Base-by-base conservation (phyloP, 2,329 filamentous ascomycete genomes). In the Hymenotorrendiella dingleyae region DNA sequence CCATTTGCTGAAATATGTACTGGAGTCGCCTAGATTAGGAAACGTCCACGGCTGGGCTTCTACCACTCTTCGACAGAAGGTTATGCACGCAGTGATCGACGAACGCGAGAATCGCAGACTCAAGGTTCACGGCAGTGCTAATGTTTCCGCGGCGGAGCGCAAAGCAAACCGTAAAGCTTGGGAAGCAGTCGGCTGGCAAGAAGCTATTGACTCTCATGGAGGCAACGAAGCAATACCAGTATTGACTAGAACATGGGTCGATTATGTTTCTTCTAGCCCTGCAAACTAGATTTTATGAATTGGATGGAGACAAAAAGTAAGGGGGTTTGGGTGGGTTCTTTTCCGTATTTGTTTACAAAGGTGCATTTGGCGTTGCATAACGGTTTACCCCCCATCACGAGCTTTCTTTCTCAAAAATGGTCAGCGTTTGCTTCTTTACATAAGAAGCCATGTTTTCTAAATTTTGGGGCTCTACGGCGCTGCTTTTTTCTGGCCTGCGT, bases 21-120 rank as follows among this genome's bases (percentile, higher is more conserved):
- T 89, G 24, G 81, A 84, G 53, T 78, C 78, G 38, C 70, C 68
- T 10, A 69, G 69, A 20, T 69, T 80, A 7, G 75, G 74, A 30
- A 67, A 67, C 33, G 63, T 67, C 22, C 66, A 67, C n/a, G 72
- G 67, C 17, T 76, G 72, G 69, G 67, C 70, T 20, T 72, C 64
- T 28, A 45, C 53, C 14, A 65, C 71, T 43, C 61, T 69, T 20
- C 67, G 74, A 16, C 67, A 71, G 44, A 67, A 68, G 7, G 66
- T 73, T 12, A 68, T 79, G 37, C 63, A 65, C 21, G 64, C 65
- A 8, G 69, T 77, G 2, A 66, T 82, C 1, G 61, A 66, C 3
- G 78, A 80, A 58, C 73, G 80, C 14, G 80, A 84, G 62, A 64
- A 64, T 9, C 69, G 74, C 39, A 74, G 80, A 37, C 28, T 50